These are phyloP conservation scores for Breynia disticha DNA, from an alignment of 441 rosid species.

Conservation along the genomic window DNA sequence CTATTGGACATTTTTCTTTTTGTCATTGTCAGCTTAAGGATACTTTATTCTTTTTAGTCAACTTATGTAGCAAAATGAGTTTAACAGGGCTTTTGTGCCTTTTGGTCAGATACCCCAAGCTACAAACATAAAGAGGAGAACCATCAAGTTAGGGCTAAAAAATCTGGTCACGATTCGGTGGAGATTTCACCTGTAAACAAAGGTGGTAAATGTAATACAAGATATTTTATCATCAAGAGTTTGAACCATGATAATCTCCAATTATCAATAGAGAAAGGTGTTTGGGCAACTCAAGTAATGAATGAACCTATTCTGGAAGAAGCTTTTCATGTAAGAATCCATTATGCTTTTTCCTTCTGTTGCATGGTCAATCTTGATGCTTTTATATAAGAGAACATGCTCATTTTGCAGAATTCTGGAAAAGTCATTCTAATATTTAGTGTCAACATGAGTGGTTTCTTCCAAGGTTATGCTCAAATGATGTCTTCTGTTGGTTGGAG, in stretches of 20 bases:
- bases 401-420: constrained; percentile 71
- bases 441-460: constrained; percentile 98
- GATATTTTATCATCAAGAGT: constrained; percentile 94
- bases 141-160: constrained; percentile 35
- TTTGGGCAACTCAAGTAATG: constrained; percentile 99
- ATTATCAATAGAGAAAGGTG: constrained; percentile 68
- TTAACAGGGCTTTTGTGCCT: background rate
- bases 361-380: constrained; percentile 23
- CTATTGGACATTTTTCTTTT: too few species aligned
- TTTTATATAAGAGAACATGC: constrained; percentile 23
- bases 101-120: constrained; percentile 56
- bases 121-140: constrained; percentile 43
- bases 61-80: too few species aligned
- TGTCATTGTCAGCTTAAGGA: too few species aligned
- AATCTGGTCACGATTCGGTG: constrained; percentile 28
- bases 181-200: constrained; percentile 31
- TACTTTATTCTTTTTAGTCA: too few species aligned
- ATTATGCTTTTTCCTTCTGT: constrained; percentile 12
- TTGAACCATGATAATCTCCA: constrained; percentile 70
- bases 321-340: constrained; percentile 72
- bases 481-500: constrained; percentile 91
- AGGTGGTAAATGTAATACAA: constrained; percentile 43
- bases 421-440: constrained; percentile 79
- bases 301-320: constrained; percentile 95
- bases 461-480: constrained; percentile 99